Evolutionary conservation across 805 yeast species (phyloP).

Genomic region (Teunomyces lycoperdinae): DNA sequence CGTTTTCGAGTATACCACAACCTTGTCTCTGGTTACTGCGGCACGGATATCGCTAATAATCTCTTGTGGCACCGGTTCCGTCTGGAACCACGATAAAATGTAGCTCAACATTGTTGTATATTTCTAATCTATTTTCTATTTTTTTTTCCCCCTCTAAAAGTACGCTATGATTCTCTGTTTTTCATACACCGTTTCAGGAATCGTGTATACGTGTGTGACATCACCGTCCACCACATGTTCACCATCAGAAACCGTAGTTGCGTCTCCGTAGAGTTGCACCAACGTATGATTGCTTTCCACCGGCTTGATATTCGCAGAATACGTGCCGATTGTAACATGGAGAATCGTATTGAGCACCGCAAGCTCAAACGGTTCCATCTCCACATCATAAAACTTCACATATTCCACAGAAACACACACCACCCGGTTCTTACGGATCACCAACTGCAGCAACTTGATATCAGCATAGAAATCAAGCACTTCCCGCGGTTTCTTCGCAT

Average conservation of each 20-base stretch:
- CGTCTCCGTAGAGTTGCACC: background rate
- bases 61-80: conserved; percentile 13
- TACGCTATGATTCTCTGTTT: conserved; percentile 7
- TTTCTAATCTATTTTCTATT: background rate
- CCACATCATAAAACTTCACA: conserved; percentile 5
- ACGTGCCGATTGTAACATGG: conserved; percentile 78
- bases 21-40: conserved; percentile 11
- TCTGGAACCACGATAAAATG: conserved; percentile 9
- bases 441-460: conserved; percentile 41
- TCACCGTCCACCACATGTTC: conserved; percentile 1
- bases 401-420: conserved; percentile 54
- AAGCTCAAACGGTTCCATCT: conserved; percentile 12
- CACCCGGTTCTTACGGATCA: conserved; percentile 47
- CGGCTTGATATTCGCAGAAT: conserved; percentile 43
- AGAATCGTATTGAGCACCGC: conserved; percentile 33
- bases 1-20: conserved; percentile 28
- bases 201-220: background rate
- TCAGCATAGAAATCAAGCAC: conserved; percentile 26
- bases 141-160: background rate
- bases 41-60: conserved; percentile 8
- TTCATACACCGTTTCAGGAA: background rate
- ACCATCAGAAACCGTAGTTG: background rate
- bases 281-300: conserved; percentile 45
- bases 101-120: conserved; percentile 7
- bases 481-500: background rate